phyloP scores from a whole-genome alignment of 805 yeast genomes.

The Candida silvicultrix region DNA sequence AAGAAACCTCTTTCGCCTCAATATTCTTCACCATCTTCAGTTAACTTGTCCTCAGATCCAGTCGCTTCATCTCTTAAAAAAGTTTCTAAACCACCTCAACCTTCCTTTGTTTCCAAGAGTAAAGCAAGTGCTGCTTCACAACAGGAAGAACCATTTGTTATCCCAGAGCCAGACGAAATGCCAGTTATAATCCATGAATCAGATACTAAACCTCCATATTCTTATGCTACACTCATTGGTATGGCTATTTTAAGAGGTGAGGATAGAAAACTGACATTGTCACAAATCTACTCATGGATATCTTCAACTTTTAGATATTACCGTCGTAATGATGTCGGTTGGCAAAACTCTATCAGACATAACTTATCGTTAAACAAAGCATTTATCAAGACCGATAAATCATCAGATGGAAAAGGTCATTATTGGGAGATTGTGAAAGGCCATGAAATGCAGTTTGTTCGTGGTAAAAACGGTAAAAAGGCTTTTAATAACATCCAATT shows the following conservation, averaged over 20 bases:
- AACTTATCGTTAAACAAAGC: constrained; percentile 91
- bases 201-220: constrained; percentile 75
- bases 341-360: constrained; percentile 98
- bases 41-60: not conserved
- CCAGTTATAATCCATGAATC: constrained; percentile 16
- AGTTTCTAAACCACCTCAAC: constrained; percentile 18
- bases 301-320: constrained; percentile 80
- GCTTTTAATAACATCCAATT: constrained; percentile 4
- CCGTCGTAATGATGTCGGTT: constrained; percentile 80
- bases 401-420: constrained; percentile 81
- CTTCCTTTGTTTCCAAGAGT: constrained; percentile 14
- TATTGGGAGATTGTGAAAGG: constrained; percentile 91
- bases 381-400: constrained; percentile 82
- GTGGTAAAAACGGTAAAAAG: constrained; percentile 45
- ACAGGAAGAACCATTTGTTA: constrained; percentile 5
- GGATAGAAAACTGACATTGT: constrained; percentile 59
- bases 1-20: constrained; percentile 22
- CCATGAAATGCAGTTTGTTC: constrained; percentile 72
- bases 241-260: constrained; percentile 87
- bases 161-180: constrained; percentile 20
- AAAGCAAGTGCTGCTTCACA: constrained; percentile 1
- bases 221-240: constrained; percentile 90
- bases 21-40: constrained; percentile 20
- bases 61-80: constrained; percentile 1
- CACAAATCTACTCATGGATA: constrained; percentile 92